Conservation (phyloP, 768 basidiomycete species). For the Xanthoconium purpureum region DNA sequence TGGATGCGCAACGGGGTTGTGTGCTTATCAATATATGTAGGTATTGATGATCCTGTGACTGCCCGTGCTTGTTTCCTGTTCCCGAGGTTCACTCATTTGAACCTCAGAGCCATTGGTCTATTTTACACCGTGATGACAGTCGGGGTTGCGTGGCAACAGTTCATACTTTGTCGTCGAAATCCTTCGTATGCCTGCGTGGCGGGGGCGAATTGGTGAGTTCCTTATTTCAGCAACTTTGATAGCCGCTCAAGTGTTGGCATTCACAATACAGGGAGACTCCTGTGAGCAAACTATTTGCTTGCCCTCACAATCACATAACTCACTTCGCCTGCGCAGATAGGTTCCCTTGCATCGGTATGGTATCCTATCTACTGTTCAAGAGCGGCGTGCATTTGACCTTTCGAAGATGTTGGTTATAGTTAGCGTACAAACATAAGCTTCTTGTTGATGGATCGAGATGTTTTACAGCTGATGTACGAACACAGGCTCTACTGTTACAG, state of each 20-base stretch:
- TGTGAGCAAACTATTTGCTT: too few species aligned
- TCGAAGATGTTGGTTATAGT: not conserved
- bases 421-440: not conserved
- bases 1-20: too few species aligned
- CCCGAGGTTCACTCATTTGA: not conserved
- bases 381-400: not conserved
- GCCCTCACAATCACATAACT: not conserved
- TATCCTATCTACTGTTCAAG: not conserved
- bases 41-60: not conserved
- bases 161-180: too few species aligned
- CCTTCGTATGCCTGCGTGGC: too few species aligned
- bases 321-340: not conserved
- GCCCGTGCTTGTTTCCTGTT: not conserved
- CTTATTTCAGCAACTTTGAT: not conserved
- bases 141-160: not conserved
- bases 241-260: not conserved
- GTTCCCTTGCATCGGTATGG: not conserved
- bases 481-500: too few species aligned
- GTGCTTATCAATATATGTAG: not conserved
- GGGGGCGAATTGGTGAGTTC: too few species aligned
- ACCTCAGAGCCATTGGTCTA: too few species aligned
- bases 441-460: too few species aligned
- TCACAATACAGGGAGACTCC: not conserved
- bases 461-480: too few species aligned
- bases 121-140: too few species aligned